Conservation (phyloP, 73 alveolate genomes). For the Symbiodinium natans region DNA sequence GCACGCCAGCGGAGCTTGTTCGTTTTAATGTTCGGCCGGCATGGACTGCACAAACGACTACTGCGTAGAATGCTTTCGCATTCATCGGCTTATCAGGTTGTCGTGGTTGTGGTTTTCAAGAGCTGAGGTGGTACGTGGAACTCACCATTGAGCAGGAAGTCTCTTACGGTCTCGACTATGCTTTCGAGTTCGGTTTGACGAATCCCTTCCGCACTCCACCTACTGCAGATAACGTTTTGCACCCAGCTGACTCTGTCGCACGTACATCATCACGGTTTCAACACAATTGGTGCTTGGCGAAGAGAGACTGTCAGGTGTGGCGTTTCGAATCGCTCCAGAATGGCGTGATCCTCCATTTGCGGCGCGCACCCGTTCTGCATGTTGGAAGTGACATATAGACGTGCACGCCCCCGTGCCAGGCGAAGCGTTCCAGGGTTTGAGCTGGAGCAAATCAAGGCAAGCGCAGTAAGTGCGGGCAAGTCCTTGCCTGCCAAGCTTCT, state of each 20-base stretch:
- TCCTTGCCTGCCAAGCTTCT: neutral
- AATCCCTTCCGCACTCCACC: slow-evolving; percentile 68
- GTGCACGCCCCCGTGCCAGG: neutral
- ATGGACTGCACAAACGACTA: too few species aligned
- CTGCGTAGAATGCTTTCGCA: too few species aligned
- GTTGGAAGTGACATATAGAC: neutral
- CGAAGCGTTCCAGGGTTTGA: slow-evolving; percentile 79
- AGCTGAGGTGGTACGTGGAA: slow-evolving; percentile 63
- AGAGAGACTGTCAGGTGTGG: slow-evolving; percentile 36
- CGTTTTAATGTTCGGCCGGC: too few species aligned
- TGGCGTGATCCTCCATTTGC: slow-evolving; percentile 70
- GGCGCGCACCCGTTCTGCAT: neutral
- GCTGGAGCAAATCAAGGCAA: slow-evolving; percentile 88
- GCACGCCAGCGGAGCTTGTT: too few species aligned
- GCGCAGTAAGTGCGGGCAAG: neutral
- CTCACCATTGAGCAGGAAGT: slow-evolving; percentile 88
- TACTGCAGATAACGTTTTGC: slow-evolving; percentile 26
- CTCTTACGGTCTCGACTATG: slow-evolving; percentile 83
- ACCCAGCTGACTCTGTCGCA: neutral
- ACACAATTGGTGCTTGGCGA: too few species aligned
- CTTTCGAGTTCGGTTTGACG: slow-evolving; percentile 85
- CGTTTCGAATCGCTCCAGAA: slow-evolving; percentile 68
- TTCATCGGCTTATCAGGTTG: too few species aligned
- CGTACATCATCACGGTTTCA: neutral
- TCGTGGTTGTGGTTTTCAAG: too few species aligned